phyloP scores from a whole-genome alignment of 768 basidiomycete species.

The Mycena albidolilacea region DNA sequence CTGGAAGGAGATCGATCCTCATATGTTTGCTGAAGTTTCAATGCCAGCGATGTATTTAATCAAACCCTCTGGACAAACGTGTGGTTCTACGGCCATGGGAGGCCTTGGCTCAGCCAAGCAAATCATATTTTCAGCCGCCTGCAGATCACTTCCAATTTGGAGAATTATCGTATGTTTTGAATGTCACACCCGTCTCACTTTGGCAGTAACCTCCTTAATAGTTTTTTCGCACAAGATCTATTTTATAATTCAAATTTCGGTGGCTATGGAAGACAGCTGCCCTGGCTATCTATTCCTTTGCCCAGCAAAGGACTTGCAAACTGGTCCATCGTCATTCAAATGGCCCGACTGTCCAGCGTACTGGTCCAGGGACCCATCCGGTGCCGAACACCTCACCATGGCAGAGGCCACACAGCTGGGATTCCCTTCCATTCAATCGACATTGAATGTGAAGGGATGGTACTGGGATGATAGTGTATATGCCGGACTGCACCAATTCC shows the following conservation, averaged over 20 bases:
- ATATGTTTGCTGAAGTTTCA: not conserved
- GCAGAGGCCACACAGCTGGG: not conserved
- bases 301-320: not conserved
- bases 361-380: not conserved
- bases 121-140: not conserved
- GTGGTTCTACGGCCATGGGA: not conserved
- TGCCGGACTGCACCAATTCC: too few relatives aligned
- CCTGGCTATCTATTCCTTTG: not conserved
- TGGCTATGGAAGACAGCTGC: not conserved
- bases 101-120: not conserved
- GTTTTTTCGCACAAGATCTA: not conserved
- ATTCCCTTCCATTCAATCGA: not conserved
- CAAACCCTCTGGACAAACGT: not conserved
- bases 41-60: not conserved
- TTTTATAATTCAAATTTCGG: not conserved
- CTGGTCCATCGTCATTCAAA: not conserved
- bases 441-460: too few relatives aligned
- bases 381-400: not conserved
- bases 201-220: not conserved
- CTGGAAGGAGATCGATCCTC: not conserved
- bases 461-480: too few relatives aligned
- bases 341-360: not conserved
- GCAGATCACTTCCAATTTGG: not conserved
- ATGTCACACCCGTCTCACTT: not conserved
- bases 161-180: not conserved